A percentile compares a stretch with the other conserved stretches of the same genome.
Conservation (phyloP, 139 green algal species). For the Micractinium conductrix region DNA sequence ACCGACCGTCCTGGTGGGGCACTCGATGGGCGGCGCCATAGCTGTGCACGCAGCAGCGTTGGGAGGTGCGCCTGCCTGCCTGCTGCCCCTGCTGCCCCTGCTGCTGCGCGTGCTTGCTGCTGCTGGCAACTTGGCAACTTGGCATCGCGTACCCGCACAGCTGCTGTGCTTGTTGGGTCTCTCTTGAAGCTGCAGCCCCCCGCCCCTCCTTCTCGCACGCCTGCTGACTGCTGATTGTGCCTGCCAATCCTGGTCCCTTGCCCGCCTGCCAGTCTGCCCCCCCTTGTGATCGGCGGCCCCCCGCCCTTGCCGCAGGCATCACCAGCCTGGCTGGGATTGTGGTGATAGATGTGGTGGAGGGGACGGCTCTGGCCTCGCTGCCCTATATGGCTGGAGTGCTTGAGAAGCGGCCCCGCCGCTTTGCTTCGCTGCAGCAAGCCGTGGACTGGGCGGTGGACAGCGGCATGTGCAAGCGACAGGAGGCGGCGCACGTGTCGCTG, state of each 20-base stretch:
- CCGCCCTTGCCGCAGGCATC: constrained; percentile 38
- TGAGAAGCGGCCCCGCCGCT: constrained; percentile 59
- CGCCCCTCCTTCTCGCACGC: too few relatives aligned
- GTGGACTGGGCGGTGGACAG: constrained; percentile 69
- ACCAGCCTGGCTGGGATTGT: constrained; percentile 73
- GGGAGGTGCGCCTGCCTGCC: constrained; percentile 36
- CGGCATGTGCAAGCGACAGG: constrained; percentile 46
- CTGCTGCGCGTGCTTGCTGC: too few relatives aligned
- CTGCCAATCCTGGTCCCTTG: too few relatives aligned
- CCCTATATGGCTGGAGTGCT: constrained; percentile 82
- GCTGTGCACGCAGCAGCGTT: constrained; percentile 68
- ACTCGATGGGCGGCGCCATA: constrained; percentile 90
- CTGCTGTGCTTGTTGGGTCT: too few relatives aligned
- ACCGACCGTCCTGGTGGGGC: constrained; percentile 80
- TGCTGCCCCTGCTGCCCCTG: too few relatives aligned
- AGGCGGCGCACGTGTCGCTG: constrained; percentile 69
- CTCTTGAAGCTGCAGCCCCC: too few relatives aligned
- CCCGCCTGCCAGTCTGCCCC: too few relatives aligned
- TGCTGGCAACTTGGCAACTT: too few relatives aligned
- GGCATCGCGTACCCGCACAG: too few relatives aligned
- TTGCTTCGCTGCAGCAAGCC: constrained; percentile 59
- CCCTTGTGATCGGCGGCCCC: too few relatives aligned
- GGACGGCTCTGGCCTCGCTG: constrained; percentile 81
- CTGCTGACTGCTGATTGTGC: too few relatives aligned
- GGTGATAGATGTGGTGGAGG: constrained; percentile 95